Conservation (phyloP, 2,329 filamentous ascomycete species). For the Paracorniculantispora psalliotae region DNA sequence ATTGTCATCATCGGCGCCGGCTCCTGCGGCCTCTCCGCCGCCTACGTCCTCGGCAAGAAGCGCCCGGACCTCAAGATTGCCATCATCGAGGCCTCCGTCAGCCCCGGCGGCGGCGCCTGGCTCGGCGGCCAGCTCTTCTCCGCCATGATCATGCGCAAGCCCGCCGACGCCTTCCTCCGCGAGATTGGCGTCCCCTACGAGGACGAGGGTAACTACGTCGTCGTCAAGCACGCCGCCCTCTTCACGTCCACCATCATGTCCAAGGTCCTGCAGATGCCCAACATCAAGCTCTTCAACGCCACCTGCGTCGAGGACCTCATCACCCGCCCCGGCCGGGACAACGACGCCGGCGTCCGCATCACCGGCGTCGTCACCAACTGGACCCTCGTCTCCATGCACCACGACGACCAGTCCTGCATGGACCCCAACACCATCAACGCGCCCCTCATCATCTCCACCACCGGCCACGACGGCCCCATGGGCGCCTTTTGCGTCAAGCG, state of each 20-base stretch:
- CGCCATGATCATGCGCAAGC: conserved; percentile 93
- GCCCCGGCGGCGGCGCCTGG: conserved; percentile 86
- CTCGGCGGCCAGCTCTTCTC: conserved; percentile 91
- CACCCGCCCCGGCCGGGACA: conserved; percentile 58
- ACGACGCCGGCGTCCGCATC: conserved; percentile 57
- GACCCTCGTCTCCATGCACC: conserved; percentile 84
- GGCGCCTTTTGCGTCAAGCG: conserved; percentile 89
- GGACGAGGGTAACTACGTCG: conserved; percentile 82
- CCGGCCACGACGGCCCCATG: conserved; percentile 85
- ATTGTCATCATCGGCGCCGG: conserved; percentile 91
- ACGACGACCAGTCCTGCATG: conserved; percentile 92
- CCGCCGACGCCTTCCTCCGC: conserved; percentile 76
- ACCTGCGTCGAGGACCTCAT: conserved; percentile 90
- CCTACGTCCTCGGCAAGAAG: conserved; percentile 76
- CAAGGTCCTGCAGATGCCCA: conserved; percentile 77
- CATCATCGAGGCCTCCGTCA: conserved; percentile 82
- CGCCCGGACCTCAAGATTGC: conserved; percentile 89
- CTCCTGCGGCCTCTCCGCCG: conserved; percentile 78
- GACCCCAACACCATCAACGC: conserved; percentile 97
- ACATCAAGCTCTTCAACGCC: conserved; percentile 95
- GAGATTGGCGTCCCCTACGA: conserved; percentile 82
- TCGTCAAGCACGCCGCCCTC: conserved; percentile 89
- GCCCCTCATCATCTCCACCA: conserved; percentile 81
- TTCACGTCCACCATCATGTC: conserved; percentile 86
- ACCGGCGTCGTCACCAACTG: conserved; percentile 94